Evolutionary conservation across 208 protist genomes (phyloP).

Genomic region (Acanthamoeba healyi): DNA sequence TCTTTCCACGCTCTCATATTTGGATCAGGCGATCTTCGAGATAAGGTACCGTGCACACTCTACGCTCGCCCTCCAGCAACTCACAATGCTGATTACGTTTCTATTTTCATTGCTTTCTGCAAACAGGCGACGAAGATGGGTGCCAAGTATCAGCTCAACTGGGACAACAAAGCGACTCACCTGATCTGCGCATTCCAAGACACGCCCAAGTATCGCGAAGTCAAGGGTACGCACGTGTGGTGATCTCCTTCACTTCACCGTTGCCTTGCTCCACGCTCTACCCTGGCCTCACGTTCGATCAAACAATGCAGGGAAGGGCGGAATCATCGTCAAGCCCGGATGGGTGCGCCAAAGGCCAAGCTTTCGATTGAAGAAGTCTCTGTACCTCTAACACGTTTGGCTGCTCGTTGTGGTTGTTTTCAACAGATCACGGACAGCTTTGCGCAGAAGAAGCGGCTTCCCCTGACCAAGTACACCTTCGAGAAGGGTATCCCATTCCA

Average conservation of each 20-base stretch:
- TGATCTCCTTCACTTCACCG: background rate
- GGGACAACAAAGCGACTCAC: constrained; percentile 15
- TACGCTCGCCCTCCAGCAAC: background rate
- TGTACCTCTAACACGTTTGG: no score
- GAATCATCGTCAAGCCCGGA: constrained; percentile 30
- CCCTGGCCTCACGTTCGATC: background rate
- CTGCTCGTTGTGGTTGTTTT: background rate
- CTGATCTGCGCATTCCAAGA: constrained; percentile 59
- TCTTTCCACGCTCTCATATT: no score
- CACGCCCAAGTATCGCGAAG: constrained; percentile 49
- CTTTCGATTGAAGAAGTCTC: no score
- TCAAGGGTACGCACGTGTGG: background rate
- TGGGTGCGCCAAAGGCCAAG: background rate
- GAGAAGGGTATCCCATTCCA: background rate
- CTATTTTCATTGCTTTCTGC: background rate
- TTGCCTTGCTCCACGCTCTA: background rate
- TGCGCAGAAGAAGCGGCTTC: constrained; percentile 9
- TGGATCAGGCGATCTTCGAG: background rate
- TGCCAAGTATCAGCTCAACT: constrained; percentile 41
- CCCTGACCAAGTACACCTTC: constrained; percentile 32
- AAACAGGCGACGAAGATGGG: constrained; percentile 13
- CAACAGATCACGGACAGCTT: constrained; percentile 28
- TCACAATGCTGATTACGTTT: background rate
- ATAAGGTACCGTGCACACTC: background rate
- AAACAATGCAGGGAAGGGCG: background rate